phyloP scores from a whole-genome alignment of 306 rosid genomes.

The Purshia tridentata region DNA sequence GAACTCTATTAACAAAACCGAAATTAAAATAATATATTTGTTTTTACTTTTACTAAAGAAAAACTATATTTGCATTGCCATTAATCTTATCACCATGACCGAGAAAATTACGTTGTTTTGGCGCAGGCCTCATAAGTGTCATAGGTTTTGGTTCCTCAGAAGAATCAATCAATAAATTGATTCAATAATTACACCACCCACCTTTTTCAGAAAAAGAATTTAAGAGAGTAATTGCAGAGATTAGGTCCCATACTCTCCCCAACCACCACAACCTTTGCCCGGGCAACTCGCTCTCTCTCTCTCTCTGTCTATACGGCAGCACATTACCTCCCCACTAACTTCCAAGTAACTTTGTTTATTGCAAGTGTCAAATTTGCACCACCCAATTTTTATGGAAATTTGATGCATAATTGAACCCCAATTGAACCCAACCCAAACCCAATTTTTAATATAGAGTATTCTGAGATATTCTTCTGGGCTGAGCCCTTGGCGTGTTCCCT shows the following conservation, averaged over 20 bases:
- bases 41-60: no score
- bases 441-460: slow-evolving; percentile 10
- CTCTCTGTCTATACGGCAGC: neutral
- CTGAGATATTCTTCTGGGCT: neutral
- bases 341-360: slow-evolving; percentile 4
- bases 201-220: slow-evolving; percentile 20
- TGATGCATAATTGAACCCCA: slow-evolving; percentile 17
- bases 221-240: slow-evolving; percentile 22
- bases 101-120: no score
- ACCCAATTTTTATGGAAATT: neutral
- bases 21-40: no score
- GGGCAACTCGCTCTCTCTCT: no score
- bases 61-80: no score
- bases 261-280: neutral
- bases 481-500: slow-evolving; percentile 31
- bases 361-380: slow-evolving; percentile 18
- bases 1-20: no score
- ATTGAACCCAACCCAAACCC: neutral
- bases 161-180: slow-evolving; percentile 11
- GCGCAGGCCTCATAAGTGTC: neutral
- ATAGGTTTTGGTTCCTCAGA: slow-evolving; percentile 28
- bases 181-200: slow-evolving; percentile 27
- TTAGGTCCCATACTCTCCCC: slow-evolving; percentile 26
- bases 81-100: no score
- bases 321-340: slow-evolving; percentile 7